Conservation (phyloP, 768 basidiomycete genomes). For the Mycena leptocephala region DNA sequence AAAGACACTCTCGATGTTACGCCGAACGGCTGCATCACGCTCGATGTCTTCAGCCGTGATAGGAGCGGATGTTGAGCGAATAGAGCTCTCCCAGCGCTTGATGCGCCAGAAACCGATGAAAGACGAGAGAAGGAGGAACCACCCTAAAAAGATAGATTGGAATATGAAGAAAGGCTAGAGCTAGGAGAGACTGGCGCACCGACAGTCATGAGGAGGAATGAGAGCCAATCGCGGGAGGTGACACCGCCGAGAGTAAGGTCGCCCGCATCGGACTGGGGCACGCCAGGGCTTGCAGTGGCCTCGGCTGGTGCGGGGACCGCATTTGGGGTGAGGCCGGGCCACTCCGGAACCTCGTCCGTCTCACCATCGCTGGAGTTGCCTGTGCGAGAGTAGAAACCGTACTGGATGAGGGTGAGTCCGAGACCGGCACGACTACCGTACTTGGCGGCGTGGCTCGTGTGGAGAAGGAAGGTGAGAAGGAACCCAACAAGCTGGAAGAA, state of each 20-base stretch:
- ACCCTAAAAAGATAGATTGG: slow-evolving; percentile 64
- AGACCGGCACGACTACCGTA: slow-evolving; percentile 95
- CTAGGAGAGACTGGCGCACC: slow-evolving; percentile 58
- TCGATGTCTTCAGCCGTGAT: slow-evolving; percentile 64
- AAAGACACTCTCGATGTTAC: slow-evolving; percentile 68
- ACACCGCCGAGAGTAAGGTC: slow-evolving; percentile 46
- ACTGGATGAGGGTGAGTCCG: slow-evolving; percentile 96
- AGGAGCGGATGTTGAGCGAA: slow-evolving; percentile 61
- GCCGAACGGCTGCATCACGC: slow-evolving; percentile 66
- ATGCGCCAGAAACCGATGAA: slow-evolving; percentile 87
- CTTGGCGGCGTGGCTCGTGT: slow-evolving; percentile 93
- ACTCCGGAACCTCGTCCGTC: slow-evolving; percentile 31
- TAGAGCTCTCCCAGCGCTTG: slow-evolving; percentile 87
- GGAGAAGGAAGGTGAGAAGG: slow-evolving; percentile 93
- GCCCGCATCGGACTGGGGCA: slow-evolving; percentile 40
- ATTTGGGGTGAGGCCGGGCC: slow-evolving; percentile 16
- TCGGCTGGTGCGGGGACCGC: background rate
- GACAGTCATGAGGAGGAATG: slow-evolving; percentile 92
- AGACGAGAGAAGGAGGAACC: slow-evolving; percentile 93
- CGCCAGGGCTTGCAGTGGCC: slow-evolving; percentile 18
- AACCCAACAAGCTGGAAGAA: slow-evolving; percentile 98
- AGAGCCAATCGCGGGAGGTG: slow-evolving; percentile 88
- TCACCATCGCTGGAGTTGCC: slow-evolving; percentile 40
- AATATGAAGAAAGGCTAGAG: background rate
- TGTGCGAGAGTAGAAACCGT: slow-evolving; percentile 82